phyloP scores from a whole-genome alignment of 495 filamentous ascomycete genomes.

The Aspergillus affinis region DNA sequence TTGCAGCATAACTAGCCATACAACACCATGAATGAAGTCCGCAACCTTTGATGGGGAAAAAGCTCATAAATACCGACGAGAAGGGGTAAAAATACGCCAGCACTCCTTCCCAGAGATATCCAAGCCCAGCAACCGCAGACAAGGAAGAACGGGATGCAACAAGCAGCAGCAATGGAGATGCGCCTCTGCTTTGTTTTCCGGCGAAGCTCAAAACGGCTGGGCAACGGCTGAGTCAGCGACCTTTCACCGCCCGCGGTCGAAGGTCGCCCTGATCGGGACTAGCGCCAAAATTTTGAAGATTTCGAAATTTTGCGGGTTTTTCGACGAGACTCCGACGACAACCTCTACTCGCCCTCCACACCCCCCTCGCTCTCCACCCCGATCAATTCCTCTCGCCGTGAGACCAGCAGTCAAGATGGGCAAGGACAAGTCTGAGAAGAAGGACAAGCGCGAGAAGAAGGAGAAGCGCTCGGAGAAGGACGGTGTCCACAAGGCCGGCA shows the following conservation, averaged over 20 bases:
- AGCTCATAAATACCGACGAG: not conserved
- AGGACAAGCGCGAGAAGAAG: slow-evolving; percentile 79
- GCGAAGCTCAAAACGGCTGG: slow-evolving; percentile 15
- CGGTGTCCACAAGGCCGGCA: slow-evolving; percentile 66
- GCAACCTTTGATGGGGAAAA: not conserved
- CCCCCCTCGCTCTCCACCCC: slow-evolving; percentile 20
- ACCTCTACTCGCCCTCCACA: slow-evolving; percentile 21
- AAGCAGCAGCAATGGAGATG: not conserved
- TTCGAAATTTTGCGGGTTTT: slow-evolving; percentile 39
- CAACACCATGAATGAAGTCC: not conserved
- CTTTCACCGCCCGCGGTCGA: slow-evolving; percentile 18
- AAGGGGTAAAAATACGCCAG: not conserved
- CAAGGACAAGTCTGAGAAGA: slow-evolving; percentile 60
- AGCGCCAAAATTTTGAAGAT: slow-evolving; percentile 47
- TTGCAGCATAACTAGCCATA: not conserved
- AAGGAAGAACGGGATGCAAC: not conserved
- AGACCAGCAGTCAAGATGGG: slow-evolving; percentile 42
- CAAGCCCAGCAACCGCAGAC: not conserved
- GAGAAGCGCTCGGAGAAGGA: slow-evolving; percentile 75
- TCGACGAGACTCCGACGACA: slow-evolving; percentile 5
- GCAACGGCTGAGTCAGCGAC: slow-evolving; percentile 35
- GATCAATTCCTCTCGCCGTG: slow-evolving; percentile 15
- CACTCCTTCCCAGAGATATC: not conserved
- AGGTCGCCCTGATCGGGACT: slow-evolving; percentile 29
- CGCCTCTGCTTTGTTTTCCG: not conserved